A percentile compares a stretch with the other conserved stretches of the same genome.
Evolutionary conservation across 306 rosid species (phyloP).

Genomic region (Glycine soja): DNA sequence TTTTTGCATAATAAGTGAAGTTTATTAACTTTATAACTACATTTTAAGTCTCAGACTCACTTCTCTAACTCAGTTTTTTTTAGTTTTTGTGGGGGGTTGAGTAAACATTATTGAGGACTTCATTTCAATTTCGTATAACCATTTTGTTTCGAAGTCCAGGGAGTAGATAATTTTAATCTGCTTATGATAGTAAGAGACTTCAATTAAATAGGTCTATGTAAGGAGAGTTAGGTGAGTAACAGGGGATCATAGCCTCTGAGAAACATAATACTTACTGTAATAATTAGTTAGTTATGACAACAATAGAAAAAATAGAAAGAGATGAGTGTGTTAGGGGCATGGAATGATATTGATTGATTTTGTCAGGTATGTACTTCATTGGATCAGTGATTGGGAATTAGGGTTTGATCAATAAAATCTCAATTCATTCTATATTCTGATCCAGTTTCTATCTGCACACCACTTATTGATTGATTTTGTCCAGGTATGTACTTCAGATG

Average conservation of each 20-base stretch:
- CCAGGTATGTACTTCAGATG: conserved; percentile 90
- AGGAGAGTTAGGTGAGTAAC: conserved; percentile 1
- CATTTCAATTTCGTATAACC: conserved; percentile 18
- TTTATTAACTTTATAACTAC: conserved; percentile 5
- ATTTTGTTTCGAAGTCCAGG: no score
- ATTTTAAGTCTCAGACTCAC: conserved; percentile 24
- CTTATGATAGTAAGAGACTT: neutral
- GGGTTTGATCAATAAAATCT: neutral
- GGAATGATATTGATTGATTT: neutral
- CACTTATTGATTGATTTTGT: conserved; percentile 43
- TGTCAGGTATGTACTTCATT: neutral
- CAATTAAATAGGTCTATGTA: neutral
- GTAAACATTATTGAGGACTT: conserved; percentile 21
- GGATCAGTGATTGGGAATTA: neutral
- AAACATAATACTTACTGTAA: neutral
- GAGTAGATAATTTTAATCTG: neutral
- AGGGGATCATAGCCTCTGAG: neutral
- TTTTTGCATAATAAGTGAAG: conserved; percentile 37
- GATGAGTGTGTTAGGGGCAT: neutral
- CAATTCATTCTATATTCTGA: neutral
- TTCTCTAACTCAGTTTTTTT: neutral
- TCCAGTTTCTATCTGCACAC: neutral
- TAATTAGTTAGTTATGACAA: neutral
- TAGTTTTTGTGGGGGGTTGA: conserved; percentile 15
- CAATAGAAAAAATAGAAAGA: neutral